Evolutionary conservation across 2,329 filamentous ascomycete species (phyloP).

Genomic region (Cercospora sesami): DNA sequence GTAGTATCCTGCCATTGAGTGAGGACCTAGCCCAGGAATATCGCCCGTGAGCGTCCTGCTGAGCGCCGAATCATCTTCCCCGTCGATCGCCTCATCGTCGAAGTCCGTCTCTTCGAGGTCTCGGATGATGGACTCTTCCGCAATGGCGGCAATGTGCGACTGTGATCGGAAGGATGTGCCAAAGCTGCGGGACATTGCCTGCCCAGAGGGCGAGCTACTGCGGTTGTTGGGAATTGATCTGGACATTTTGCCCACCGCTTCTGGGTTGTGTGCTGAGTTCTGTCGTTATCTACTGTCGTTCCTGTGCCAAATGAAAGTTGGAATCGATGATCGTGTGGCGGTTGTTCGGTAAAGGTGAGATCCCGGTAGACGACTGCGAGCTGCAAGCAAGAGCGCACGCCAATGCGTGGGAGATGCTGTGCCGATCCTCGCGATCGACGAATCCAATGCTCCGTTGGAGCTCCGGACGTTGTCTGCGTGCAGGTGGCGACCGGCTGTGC

Average conservation of each 20-base stretch:
- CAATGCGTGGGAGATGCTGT: not conserved
- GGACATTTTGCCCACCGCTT: conserved; percentile 8
- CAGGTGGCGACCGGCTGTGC: not conserved
- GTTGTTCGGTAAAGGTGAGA: not conserved
- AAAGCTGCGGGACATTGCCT: conserved; percentile 28
- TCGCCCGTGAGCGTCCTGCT: conserved; percentile 24
- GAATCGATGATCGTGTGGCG: not conserved
- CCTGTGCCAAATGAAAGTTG: not conserved
- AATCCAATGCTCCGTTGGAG: not conserved
- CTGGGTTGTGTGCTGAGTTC: not conserved
- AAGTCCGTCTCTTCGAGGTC: conserved; percentile 35
- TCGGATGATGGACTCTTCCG: conserved; percentile 37
- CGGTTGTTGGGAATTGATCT: conserved; percentile 18
- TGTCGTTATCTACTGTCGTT: not conserved
- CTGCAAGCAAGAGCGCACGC: not conserved
- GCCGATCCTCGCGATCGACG: not conserved
- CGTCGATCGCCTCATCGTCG: conserved; percentile 23
- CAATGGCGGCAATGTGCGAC: conserved; percentile 32
- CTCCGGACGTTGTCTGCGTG: not conserved
- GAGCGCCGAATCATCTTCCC: conserved; percentile 18
- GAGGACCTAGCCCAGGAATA: conserved; percentile 26
- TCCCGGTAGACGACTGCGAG: not conserved
- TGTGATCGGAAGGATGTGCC: conserved; percentile 34
- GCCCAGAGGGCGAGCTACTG: conserved; percentile 19
- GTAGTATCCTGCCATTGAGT: conserved; percentile 65